These are phyloP conservation scores for Hirsutella minnesotensis DNA, from an alignment of 2,329 filamentous ascomycete species.

Conservation along the genomic window DNA sequence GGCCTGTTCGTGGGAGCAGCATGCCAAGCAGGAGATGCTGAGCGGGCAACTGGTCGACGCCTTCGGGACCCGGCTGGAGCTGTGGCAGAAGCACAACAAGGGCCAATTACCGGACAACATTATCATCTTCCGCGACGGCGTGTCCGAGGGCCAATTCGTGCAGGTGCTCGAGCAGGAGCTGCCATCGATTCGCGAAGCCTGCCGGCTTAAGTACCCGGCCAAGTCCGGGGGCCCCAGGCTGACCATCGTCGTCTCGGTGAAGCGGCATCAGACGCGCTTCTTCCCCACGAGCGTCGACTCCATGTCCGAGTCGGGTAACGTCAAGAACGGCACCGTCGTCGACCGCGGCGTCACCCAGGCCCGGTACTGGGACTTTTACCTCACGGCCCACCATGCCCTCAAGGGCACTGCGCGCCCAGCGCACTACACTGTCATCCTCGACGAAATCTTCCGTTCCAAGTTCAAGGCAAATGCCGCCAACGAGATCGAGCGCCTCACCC, in stretches of 20 bases:
- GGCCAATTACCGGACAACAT: conserved; percentile 55
- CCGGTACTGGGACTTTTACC: conserved; percentile 72
- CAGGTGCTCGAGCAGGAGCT: conserved; percentile 59
- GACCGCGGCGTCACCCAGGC: conserved; percentile 72
- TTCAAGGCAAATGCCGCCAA: conserved; percentile 42
- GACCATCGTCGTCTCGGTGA: conserved; percentile 69
- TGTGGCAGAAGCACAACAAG: conserved; percentile 52
- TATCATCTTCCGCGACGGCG: conserved; percentile 78
- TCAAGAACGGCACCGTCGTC: conserved; percentile 66
- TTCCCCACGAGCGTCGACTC: conserved; percentile 50
- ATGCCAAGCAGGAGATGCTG: conserved; percentile 59
- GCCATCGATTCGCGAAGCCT: conserved; percentile 52
- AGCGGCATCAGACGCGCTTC: conserved; percentile 82
- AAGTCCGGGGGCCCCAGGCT: conserved; percentile 41
- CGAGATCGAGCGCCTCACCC: conserved; percentile 59
- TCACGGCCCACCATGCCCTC: conserved; percentile 69
- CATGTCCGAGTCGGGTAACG: conserved; percentile 48
- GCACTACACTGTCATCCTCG: conserved; percentile 67
- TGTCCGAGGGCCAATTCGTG: conserved; percentile 75
- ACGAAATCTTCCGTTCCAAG: conserved; percentile 50
- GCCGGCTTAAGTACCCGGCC: conserved; percentile 43
- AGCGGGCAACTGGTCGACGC: conserved; percentile 42
- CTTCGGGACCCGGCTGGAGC: conserved; percentile 49
- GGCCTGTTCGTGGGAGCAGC: conserved; percentile 57
- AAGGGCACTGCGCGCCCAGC: conserved; percentile 76